These are phyloP conservation scores for Aspergillus sclerotioniger DNA, from an alignment of 495 filamentous ascomycete genomes.

Conservation along the genomic window DNA sequence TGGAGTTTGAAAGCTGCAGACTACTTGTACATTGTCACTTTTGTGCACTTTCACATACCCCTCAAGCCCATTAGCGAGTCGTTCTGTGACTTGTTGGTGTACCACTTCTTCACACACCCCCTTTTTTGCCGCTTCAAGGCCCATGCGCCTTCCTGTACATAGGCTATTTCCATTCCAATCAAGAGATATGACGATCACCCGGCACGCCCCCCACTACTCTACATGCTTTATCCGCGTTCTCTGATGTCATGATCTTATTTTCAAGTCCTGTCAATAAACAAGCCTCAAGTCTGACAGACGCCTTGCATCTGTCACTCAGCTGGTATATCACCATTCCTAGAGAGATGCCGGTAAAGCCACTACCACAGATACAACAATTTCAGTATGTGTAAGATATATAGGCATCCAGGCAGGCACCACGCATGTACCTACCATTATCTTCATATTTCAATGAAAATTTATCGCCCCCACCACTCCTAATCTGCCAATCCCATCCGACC, in stretches of 20 bases:
- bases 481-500: neutral
- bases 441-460: too few relatives aligned
- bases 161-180: neutral
- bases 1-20: conserved; percentile 6
- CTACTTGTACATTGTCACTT: neutral
- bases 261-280: too few relatives aligned
- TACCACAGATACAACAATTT: too few relatives aligned
- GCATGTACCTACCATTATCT: too few relatives aligned
- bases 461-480: neutral
- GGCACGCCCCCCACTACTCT: neutral
- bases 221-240: neutral
- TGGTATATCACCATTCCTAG: too few relatives aligned
- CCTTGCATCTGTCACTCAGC: too few relatives aligned
- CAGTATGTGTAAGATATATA: too few relatives aligned
- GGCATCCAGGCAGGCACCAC: too few relatives aligned
- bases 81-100: neutral
- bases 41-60: conserved; percentile 4
- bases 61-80: conserved; percentile 16
- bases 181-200: conserved; percentile 1
- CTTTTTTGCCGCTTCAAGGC: neutral
- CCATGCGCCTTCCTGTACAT: conserved; percentile 1
- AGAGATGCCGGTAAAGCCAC: too few relatives aligned
- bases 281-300: too few relatives aligned
- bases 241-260: neutral
- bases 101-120: neutral